Evolutionary conservation across 202 grass and related monocot genomes (phyloP).

Genomic region (Cymbopogon flexuosus): DNA sequence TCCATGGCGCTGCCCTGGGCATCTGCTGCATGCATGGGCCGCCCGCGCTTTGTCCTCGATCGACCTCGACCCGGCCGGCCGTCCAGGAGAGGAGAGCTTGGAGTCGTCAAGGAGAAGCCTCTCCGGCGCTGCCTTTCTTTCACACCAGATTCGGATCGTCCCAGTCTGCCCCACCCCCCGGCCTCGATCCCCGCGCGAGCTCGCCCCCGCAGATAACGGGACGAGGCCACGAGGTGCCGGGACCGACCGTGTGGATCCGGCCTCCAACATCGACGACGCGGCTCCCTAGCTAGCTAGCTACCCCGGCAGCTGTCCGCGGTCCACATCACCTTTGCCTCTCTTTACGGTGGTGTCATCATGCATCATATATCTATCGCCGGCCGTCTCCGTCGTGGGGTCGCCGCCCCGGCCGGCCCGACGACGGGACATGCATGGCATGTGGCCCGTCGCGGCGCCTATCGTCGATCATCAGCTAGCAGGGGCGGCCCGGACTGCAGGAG

Average conservation of each 20-base stretch:
- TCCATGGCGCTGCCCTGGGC: not conserved
- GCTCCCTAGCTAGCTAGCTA: not conserved
- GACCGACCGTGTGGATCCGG: too few species aligned
- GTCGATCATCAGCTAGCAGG: not conserved
- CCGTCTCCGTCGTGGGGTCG: not conserved
- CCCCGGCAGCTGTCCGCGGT: not conserved
- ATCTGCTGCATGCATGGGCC: not conserved
- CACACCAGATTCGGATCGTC: slow-evolving; percentile 27
- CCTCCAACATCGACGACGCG: not conserved
- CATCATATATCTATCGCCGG: not conserved
- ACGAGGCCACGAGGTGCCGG: not conserved
- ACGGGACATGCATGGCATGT: not conserved
- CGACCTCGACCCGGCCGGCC: not conserved
- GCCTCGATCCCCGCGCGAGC: slow-evolving; percentile 1
- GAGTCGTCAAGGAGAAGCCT: slow-evolving; percentile 58
- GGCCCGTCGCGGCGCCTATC: not conserved
- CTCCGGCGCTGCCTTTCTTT: not conserved
- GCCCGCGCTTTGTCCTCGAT: slow-evolving; percentile 18
- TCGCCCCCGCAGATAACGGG: slow-evolving; percentile 6
- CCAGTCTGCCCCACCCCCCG: not conserved
- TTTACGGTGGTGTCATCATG: not conserved
- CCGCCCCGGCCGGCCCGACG: not conserved
- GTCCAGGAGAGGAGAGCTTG: slow-evolving; percentile 1
- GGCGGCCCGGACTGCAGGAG: not conserved
- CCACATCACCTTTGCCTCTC: not conserved